These are phyloP conservation scores for Williopsis jadinii DNA, from an alignment of 1,139 yeast genomes.

Conservation along the genomic window DNA sequence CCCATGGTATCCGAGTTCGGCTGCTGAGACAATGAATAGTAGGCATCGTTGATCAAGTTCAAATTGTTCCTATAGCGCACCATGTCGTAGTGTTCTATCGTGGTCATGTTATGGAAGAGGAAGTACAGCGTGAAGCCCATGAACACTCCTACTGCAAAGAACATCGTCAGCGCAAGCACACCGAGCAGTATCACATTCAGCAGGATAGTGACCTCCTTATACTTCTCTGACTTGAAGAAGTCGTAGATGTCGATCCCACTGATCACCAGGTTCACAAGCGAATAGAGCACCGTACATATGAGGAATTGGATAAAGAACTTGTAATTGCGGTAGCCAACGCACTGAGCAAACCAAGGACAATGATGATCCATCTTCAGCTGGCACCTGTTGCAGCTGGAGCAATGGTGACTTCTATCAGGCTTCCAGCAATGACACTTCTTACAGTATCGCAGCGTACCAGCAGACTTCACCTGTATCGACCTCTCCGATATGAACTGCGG, in stretches of 20 bases:
- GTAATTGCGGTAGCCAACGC: conserved; percentile 80
- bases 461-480: conserved; percentile 33
- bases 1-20: conserved; percentile 38
- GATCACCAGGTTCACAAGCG: conserved; percentile 33
- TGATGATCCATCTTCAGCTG: conserved; percentile 82
- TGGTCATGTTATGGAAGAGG: conserved; percentile 59
- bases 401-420: conserved; percentile 92
- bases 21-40: conserved; percentile 31
- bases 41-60: conserved; percentile 33
- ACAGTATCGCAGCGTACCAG: conserved; percentile 51
- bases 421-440: conserved; percentile 78
- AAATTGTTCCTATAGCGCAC: conserved; percentile 43
- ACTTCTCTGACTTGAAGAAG: conserved; percentile 42
- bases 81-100: conserved; percentile 72
- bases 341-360: conserved; percentile 94
- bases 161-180: conserved; percentile 55
- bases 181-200: conserved; percentile 55
- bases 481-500: conserved; percentile 30
- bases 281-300: conserved; percentile 46
- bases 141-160: conserved; percentile 56
- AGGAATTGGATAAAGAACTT: conserved; percentile 75
- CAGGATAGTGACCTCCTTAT: conserved; percentile 38
- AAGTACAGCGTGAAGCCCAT: conserved; percentile 54
- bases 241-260: conserved; percentile 37
- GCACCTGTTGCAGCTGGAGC: conserved; percentile 66